Percentiles rank a stretch among this genome's conserved stretches.
Conservation (phyloP, 345 rosid species). For the Populus alba region DNA sequence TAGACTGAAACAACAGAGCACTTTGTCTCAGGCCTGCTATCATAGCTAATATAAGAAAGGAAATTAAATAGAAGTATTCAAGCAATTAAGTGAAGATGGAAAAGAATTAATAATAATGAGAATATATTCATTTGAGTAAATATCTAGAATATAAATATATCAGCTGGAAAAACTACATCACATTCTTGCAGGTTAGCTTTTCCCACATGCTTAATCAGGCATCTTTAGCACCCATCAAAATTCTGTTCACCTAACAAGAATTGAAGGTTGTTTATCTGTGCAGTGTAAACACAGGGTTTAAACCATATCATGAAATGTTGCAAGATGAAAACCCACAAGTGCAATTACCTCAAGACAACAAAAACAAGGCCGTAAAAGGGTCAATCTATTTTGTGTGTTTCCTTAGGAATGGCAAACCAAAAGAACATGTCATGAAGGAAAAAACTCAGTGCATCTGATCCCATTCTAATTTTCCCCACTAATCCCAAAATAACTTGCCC, state of each 20-base stretch:
- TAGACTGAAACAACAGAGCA: slow-evolving; percentile 46
- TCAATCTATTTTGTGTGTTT: not conserved
- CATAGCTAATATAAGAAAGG: too few species aligned
- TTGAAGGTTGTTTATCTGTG: not conserved
- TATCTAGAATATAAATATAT: not conserved
- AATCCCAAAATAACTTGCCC: not conserved
- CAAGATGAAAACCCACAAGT: not conserved
- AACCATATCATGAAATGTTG: not conserved
- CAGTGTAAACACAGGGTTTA: not conserved
- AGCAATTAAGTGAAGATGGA: not conserved
- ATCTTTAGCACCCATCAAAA: not conserved
- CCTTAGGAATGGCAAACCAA: not conserved
- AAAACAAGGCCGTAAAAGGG: not conserved
- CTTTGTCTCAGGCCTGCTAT: not conserved
- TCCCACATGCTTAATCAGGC: not conserved
- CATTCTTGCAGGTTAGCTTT: not conserved
- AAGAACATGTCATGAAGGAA: not conserved
- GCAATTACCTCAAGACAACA: not conserved
- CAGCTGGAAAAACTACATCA: not conserved
- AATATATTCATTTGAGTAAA: not conserved
- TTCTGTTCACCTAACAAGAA: not conserved
- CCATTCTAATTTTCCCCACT: not conserved
- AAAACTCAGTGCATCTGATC: not conserved
- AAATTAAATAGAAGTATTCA: too few species aligned
- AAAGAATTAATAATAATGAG: not conserved